Evolutionary conservation across 164 flowering plant species (phyloP).

Genomic region (Macadamia integrifolia): DNA sequence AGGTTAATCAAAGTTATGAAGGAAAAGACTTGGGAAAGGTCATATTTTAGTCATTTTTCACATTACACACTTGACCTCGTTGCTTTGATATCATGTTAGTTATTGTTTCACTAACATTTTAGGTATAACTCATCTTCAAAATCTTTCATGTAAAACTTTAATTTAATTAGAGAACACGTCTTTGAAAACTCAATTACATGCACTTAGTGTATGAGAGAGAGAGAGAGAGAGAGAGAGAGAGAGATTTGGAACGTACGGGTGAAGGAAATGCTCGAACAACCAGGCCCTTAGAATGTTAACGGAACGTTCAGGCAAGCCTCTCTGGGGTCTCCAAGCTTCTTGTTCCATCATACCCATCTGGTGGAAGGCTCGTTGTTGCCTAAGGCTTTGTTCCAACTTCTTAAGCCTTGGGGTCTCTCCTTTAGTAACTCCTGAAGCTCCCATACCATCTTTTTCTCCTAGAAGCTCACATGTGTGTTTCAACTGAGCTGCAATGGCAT

Average conservation of each 20-base stretch:
- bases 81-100: too few species aligned
- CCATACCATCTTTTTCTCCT: slow-evolving; percentile 70
- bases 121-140: too few species aligned
- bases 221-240: slow-evolving; percentile 6
- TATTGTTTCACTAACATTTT: too few species aligned
- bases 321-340: slow-evolving; percentile 93
- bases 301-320: slow-evolving; percentile 90
- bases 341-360: slow-evolving; percentile 95
- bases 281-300: slow-evolving; percentile 85
- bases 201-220: too few species aligned
- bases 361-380: slow-evolving; percentile 78
- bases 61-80: too few species aligned
- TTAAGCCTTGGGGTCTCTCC: slow-evolving; percentile 87
- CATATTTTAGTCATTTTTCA: neutral
- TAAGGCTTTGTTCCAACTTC: slow-evolving; percentile 72
- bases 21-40: neutral
- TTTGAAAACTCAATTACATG: too few species aligned
- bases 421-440: slow-evolving; percentile 56
- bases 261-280: slow-evolving; percentile 93
- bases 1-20: neutral
- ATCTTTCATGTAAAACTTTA: too few species aligned
- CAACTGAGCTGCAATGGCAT: slow-evolving; percentile 59
- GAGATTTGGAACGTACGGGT: slow-evolving; percentile 57
- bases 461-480: slow-evolving; percentile 70
- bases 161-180: too few species aligned